Conservation (phyloP, 2,329 filamentous ascomycete species). For the Verticillium dahliae region DNA sequence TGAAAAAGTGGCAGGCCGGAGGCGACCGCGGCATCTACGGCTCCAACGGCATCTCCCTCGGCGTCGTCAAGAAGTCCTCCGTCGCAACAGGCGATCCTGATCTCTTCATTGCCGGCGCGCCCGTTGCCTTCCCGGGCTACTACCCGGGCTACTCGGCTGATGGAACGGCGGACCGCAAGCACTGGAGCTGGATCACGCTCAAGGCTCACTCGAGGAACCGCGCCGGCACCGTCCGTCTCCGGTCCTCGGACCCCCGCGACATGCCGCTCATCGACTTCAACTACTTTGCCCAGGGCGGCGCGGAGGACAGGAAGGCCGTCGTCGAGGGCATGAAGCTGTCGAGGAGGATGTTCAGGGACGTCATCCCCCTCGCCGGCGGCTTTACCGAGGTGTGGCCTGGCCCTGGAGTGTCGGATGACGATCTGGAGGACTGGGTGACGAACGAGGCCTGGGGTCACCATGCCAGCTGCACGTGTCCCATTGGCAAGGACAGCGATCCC, state of each 20-base stretch:
- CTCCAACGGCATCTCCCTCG: constrained; percentile 23
- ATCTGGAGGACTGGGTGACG: constrained; percentile 39
- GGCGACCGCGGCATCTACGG: constrained; percentile 21
- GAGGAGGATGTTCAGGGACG: constrained; percentile 24
- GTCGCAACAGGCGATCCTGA: constrained; percentile 19
- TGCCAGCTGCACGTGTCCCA: constrained; percentile 46
- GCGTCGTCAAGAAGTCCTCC: constrained; percentile 23
- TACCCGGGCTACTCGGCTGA: constrained; percentile 19
- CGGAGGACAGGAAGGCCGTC: constrained; percentile 36
- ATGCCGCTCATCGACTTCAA: constrained; percentile 53
- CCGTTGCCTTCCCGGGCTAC: constrained; percentile 19
- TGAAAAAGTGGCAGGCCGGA: constrained; percentile 21
- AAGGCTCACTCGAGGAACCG: constrained; percentile 54
- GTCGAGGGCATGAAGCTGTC: constrained; percentile 38
- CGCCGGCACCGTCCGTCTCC: constrained; percentile 48
- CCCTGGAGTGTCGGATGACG: constrained; percentile 27
- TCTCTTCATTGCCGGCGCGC: constrained; percentile 21
- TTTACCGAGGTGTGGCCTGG: constrained; percentile 24
- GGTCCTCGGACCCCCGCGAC: constrained; percentile 51
- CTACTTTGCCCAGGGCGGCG: constrained; percentile 33
- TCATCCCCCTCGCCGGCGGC: constrained; percentile 19
- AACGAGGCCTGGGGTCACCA: constrained; percentile 52
- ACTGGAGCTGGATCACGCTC: constrained; percentile 35
- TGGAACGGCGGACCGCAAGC: constrained; percentile 23
- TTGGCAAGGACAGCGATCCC: constrained; percentile 44